Conservation (phyloP, 257 asterid genomes). For the Ilex aquifolium region DNA sequence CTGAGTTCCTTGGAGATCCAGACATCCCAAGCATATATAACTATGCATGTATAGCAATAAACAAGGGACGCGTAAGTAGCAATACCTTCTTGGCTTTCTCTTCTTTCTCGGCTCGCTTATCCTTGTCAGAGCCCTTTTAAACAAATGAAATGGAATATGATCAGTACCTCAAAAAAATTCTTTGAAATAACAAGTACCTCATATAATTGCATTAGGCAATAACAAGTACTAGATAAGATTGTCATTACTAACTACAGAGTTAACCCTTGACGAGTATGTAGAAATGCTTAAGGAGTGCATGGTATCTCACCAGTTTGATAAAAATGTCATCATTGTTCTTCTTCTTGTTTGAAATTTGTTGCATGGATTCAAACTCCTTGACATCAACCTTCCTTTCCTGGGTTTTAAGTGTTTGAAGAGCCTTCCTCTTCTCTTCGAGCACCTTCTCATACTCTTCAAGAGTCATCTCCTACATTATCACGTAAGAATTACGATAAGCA, state of each 20-base stretch:
- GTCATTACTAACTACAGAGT: background rate
- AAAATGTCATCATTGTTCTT: conserved; percentile 49
- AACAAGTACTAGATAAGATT: background rate
- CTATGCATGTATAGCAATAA: too few relatives aligned
- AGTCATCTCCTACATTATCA: conserved; percentile 75
- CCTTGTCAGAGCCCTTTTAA: conserved; percentile 64
- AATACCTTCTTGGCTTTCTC: conserved; percentile 78
- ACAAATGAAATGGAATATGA: background rate
- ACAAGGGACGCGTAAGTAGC: too few relatives aligned
- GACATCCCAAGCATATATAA: too few relatives aligned
- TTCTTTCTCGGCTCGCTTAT: conserved; percentile 76
- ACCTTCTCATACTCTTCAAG: conserved; percentile 87
- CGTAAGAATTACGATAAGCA: background rate
- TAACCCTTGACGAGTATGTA: background rate
- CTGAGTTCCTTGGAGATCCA: too few relatives aligned
- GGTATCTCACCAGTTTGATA: conserved; percentile 60
- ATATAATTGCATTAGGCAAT: too few relatives aligned
- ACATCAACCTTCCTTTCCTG: conserved; percentile 84
- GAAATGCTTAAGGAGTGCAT: conserved; percentile 2
- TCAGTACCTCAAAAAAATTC: too few relatives aligned
- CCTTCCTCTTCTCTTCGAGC: conserved; percentile 77
- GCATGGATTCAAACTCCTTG: conserved; percentile 75
- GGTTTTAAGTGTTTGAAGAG: conserved; percentile 53
- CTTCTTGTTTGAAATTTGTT: conserved; percentile 76
- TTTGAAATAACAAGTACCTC: too few relatives aligned